Percentiles rank a stretch among this genome's conserved stretches.
Evolutionary conservation across 129 eudicot species (phyloP).

Genomic region (Centaurea solstitialis): DNA sequence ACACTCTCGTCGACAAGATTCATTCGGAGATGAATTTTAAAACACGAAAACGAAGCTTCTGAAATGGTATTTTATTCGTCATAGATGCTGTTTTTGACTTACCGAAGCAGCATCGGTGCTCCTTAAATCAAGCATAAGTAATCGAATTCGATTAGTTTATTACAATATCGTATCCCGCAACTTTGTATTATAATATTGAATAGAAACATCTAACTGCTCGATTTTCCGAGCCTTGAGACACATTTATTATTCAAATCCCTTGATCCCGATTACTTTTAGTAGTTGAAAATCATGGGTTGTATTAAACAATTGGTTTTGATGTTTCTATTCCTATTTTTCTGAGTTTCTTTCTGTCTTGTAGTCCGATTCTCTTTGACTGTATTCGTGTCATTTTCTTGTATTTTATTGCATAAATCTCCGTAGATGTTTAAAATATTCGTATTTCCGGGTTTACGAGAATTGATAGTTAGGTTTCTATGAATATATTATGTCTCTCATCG

Average conservation of each 20-base stretch:
- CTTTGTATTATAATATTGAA: slow-evolving; percentile 36
- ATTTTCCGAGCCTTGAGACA: slow-evolving; percentile 70
- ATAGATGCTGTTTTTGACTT: slow-evolving; percentile 69
- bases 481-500: slow-evolving; percentile 41
- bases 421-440: not conserved
- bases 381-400: slow-evolving; percentile 28
- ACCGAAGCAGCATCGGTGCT: slow-evolving; percentile 37
- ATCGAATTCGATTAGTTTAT: slow-evolving; percentile 27
- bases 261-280: slow-evolving; percentile 37
- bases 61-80: slow-evolving; percentile 37
- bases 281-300: slow-evolving; percentile 41
- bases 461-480: slow-evolving; percentile 33
- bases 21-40: slow-evolving; percentile 24
- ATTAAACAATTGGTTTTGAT: slow-evolving; percentile 76
- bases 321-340: slow-evolving; percentile 87
- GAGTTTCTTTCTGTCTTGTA: slow-evolving; percentile 48
- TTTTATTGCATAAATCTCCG: slow-evolving; percentile 30
- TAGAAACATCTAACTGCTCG: slow-evolving; percentile 75
- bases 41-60: slow-evolving; percentile 42
- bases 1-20: slow-evolving; percentile 28
- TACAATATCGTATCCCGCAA: slow-evolving; percentile 11
- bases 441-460: slow-evolving; percentile 26
- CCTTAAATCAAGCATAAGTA: slow-evolving; percentile 37
- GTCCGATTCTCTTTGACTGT: slow-evolving; percentile 33
- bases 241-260: slow-evolving; percentile 60